Evolutionary conservation across 768 basidiomycete species (phyloP).

Genomic region (Russula earlei): DNA sequence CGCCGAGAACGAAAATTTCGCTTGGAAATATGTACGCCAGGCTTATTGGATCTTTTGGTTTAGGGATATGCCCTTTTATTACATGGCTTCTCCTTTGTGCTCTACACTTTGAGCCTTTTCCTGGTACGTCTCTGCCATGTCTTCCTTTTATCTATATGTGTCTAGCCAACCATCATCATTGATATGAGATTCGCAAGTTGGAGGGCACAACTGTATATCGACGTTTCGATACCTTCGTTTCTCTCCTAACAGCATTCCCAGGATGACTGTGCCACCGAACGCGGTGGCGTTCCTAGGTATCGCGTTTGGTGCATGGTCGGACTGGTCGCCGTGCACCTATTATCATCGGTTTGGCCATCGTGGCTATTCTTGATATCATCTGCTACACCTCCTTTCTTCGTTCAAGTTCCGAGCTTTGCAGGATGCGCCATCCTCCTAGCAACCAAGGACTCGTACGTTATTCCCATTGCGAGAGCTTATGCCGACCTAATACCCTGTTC

Average conservation of each 20-base stretch:
- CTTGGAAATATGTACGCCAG: slow-evolving; percentile 48
- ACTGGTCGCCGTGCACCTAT: too few relatives aligned
- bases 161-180: slow-evolving; percentile 49
- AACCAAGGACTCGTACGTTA: too few relatives aligned
- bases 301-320: too few relatives aligned
- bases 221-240: neutral
- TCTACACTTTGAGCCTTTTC: slow-evolving; percentile 52
- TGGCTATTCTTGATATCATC: too few relatives aligned
- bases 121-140: slow-evolving; percentile 30
- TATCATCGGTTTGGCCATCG: too few relatives aligned
- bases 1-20: slow-evolving; percentile 42
- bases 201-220: slow-evolving; percentile 47
- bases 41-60: slow-evolving; percentile 47
- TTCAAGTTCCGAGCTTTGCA: too few relatives aligned
- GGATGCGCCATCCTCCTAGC: too few relatives aligned
- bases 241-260: neutral
- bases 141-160: neutral
- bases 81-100: slow-evolving; percentile 51
- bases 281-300: too few relatives aligned
- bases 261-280: too few relatives aligned
- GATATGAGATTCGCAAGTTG: slow-evolving; percentile 48
- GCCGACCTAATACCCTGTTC: too few relatives aligned
- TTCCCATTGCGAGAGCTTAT: too few relatives aligned
- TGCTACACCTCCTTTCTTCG: too few relatives aligned
- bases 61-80: slow-evolving; percentile 54